Evolutionary conservation across 257 asterid species (phyloP), one percentile per base, ranked within the genome.

Genomic region (Haberlea rhodopensis): DNA sequence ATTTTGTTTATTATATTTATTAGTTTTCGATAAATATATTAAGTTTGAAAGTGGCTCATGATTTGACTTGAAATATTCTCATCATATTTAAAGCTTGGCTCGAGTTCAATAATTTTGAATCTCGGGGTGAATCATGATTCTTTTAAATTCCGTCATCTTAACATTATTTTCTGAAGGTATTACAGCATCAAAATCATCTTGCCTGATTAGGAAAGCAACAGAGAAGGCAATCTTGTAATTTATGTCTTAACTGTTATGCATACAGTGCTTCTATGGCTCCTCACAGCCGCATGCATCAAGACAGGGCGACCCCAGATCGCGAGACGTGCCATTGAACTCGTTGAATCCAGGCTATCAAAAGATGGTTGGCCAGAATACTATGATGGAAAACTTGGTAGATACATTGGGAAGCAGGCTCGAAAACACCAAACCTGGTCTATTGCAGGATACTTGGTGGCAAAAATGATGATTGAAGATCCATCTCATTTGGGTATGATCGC

Each of bases 281-380:
- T 85, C 27, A 80, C 88, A 46, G 88, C 88, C 21, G 91, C 88
- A 16, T 85, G 88, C 67, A 79, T 82, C 79, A 85, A 85, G 74
- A 75, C 83, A 0, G 91, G 88, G 66, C 78, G 91, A 32, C 91
- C 91, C 19, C 83, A 77, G 70, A 66, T 85, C 13, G 91, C 91
- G 1, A 74, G 88, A 56, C 86, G 86, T 28, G 91, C 91, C 34
- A 75, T 85, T 29, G 88, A 80, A 63, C 82, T 80, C 26, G 83
- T 82, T 21, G 91, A 85, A 60, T 53, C 63, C 18, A 77, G 86
- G 68, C 68, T 85, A 53, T 75, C 85, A 4, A 85, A 78, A 80
- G 91, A 85, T 53, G 80, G 86, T 20, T 85, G 91, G 88, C 91
- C 91, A 54, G 91, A 85, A 56, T 85, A 85, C 53, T 85, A 82